Evolutionary conservation across 257 asterid genomes (phyloP).

Genomic region (Thymus quinquecostatus): DNA sequence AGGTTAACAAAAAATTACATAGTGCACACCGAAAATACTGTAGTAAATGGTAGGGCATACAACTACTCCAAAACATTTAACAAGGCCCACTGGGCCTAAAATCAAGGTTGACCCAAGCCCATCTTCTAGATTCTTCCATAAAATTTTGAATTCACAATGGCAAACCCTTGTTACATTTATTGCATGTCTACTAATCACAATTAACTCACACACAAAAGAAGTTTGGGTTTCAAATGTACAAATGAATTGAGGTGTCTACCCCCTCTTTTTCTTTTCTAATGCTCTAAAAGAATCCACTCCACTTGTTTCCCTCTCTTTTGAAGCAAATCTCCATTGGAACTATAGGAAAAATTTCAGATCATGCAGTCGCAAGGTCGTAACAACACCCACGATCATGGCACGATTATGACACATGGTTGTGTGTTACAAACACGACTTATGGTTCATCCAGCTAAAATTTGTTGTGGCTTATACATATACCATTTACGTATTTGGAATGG

Average conservation of each 20-base stretch:
- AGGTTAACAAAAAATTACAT: too few relatives aligned
- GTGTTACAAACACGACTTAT: too few relatives aligned
- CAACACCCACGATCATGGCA: too few relatives aligned
- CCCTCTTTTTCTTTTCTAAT: conserved; percentile 7
- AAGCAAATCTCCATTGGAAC: conserved; percentile 7
- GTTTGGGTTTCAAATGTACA: conserved; percentile 33
- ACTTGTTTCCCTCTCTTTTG: conserved; percentile 26
- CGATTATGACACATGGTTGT: too few relatives aligned
- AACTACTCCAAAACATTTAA: too few relatives aligned
- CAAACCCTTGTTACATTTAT: conserved; percentile 27
- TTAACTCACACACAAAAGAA: too few relatives aligned
- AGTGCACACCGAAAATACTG: too few relatives aligned
- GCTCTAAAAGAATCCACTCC: conserved; percentile 29
- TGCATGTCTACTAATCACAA: not conserved
- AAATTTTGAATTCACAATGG: not conserved
- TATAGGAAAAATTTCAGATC: not conserved
- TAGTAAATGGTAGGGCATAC: too few relatives aligned
- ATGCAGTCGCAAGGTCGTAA: too few relatives aligned
- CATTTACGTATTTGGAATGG: too few relatives aligned
- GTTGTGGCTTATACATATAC: too few relatives aligned
- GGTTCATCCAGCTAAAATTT: too few relatives aligned
- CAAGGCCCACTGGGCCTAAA: conserved; percentile 14
- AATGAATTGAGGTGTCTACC: conserved; percentile 27
- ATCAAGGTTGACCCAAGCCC: conserved; percentile 28
- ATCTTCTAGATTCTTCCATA: conserved; percentile 20